Percentiles rank a stretch among this genome's conserved stretches.
phyloP scores from a whole-genome alignment of 179 eudicot genomes.

The Pouteria campechiana region DNA sequence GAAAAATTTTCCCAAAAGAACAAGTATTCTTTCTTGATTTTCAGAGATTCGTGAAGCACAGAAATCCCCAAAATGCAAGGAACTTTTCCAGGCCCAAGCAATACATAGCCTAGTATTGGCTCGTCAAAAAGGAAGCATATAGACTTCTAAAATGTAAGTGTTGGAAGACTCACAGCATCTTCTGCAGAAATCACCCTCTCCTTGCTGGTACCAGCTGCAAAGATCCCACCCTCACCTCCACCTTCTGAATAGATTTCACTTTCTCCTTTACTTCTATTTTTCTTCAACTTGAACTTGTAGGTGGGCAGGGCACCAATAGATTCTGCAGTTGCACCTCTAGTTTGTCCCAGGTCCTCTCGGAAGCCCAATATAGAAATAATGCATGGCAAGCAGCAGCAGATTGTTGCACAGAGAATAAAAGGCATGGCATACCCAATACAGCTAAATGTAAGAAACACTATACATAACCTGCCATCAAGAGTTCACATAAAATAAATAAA shows the following conservation, averaged over 20 bases:
- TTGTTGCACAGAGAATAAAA: constrained; percentile 66
- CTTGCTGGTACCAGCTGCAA: constrained; percentile 68
- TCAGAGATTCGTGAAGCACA: too few species aligned
- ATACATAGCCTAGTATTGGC: too few species aligned
- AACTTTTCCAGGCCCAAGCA: too few species aligned
- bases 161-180: constrained; percentile 58
- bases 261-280: constrained; percentile 17
- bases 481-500: neutral
- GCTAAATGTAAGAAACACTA: constrained; percentile 62
- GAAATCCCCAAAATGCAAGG: too few species aligned
- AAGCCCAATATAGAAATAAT: constrained; percentile 62
- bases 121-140: too few species aligned
- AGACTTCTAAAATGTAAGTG: too few species aligned
- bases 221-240: constrained; percentile 49
- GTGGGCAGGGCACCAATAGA: constrained; percentile 65
- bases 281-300: constrained; percentile 50
- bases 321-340: constrained; percentile 71
- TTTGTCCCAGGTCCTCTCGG: constrained; percentile 59
- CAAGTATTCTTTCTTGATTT: too few species aligned
- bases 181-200: constrained; percentile 73
- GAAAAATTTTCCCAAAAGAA: too few species aligned
- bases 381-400: constrained; percentile 90
- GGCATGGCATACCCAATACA: constrained; percentile 91
- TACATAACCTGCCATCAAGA: constrained; percentile 49
- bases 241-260: constrained; percentile 19